Evolutionary conservation across 2,329 filamentous ascomycete genomes (phyloP), one percentile per base, ranked within the genome.

Genomic region (Lojkania enalia): DNA sequence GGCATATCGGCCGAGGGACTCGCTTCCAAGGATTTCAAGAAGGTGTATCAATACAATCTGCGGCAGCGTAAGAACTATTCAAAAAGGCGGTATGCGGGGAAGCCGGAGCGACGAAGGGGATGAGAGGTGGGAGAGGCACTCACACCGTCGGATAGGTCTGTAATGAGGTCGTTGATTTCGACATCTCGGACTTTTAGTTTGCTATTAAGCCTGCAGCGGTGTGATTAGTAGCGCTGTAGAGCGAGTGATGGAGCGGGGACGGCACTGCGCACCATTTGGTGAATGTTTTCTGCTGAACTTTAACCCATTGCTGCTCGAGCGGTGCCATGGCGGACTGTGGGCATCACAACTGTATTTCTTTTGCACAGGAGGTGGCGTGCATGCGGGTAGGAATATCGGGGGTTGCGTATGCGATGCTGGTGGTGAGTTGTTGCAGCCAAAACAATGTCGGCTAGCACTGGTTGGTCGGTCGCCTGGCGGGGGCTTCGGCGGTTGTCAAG

Each of bases 211-310:
- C 90, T 94, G 66, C 46, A 55, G 50, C 38, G 27, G 42, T 38
- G 36, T 31, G 42, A 48, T 66, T 48, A 67, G 62, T 48, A 49
- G 41, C 25, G 53, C 54, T 18, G 45, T 27, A 48, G 40, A 41
- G 45, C 20, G 35, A 46, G 21, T 18, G 25, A n/a, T n/a, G n/a
- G 18, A 21, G 46, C 11, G 30, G 44, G 37, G 55, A 44, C 44
- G 42, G 48, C 42, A 42, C 36, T 49, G 66, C 74, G 61, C 64
- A 88, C 87, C 94, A 99, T 88, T 97, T 99, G 48, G 91, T 96
- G 73, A 99, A 99, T 20, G 94, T 99, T 81, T 97, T 99, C 73
- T 97, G 87, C 77, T 97, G 92, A 73, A 96, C 90, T 66, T 79
- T 81, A 61, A 84, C 76, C 81, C 81, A 84, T 72, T 81, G 78